These are phyloP conservation scores for Cercophora sp. DNA, from an alignment of 495 filamentous ascomycete genomes.

Conservation along the genomic window DNA sequence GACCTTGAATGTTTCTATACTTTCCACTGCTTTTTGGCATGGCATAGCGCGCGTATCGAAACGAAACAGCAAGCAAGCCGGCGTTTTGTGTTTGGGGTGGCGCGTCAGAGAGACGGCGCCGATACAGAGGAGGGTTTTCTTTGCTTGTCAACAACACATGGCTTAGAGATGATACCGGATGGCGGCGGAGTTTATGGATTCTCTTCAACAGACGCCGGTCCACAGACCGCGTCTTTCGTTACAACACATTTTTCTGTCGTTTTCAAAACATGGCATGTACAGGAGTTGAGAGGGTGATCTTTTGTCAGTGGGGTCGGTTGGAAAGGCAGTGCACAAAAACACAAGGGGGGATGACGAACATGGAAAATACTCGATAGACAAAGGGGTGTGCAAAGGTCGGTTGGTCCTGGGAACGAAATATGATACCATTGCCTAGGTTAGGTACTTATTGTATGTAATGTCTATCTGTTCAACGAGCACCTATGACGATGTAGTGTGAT, in stretches of 20 bases:
- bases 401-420: no score
- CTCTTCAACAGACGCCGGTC: no score
- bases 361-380: neutral
- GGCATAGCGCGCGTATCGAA: constrained; percentile 11
- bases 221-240: no score
- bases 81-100: constrained; percentile 7
- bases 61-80: constrained; percentile 8
- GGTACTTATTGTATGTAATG: constrained; percentile 3
- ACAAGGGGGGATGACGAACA: neutral
- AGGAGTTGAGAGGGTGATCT: constrained; percentile 6
- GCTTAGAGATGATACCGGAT: constrained; percentile 5
- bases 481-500: no score
- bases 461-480: no score
- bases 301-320: neutral
- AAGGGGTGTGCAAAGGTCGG: neutral
- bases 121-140: neutral
- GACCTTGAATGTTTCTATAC: neutral
- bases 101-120: neutral
- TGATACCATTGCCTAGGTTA: no score
- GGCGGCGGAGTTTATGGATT: neutral
- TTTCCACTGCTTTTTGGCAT: constrained; percentile 1
- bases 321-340: neutral
- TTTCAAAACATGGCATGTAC: constrained; percentile 4
- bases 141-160: neutral
- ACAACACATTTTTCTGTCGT: neutral